phyloP scores from a whole-genome alignment of 139 green algal species.

The Dunaliella primolecta region DNA sequence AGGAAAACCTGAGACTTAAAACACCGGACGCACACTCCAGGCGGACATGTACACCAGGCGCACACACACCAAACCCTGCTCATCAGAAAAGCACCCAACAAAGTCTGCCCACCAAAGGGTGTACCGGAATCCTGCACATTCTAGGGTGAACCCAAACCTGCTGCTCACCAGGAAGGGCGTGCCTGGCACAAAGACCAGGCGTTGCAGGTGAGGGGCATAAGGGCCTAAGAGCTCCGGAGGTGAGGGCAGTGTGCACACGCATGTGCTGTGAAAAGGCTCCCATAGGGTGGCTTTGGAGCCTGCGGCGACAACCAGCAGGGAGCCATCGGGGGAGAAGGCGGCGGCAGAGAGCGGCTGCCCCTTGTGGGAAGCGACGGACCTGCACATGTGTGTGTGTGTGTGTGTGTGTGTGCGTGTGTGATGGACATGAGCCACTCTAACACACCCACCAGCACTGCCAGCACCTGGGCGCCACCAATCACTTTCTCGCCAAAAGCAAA shows the following conservation, averaged over 20 bases:
- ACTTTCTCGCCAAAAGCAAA: too few species aligned
- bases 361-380: slow-evolving; percentile 46
- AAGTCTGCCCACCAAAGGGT: too few species aligned
- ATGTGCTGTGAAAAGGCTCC: slow-evolving; percentile 44
- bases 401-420: not conserved
- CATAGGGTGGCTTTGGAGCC: slow-evolving; percentile 58
- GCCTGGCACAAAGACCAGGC: slow-evolving; percentile 50
- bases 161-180: slow-evolving; percentile 46
- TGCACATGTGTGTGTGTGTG: slow-evolving; percentile 38
- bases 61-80: too few species aligned
- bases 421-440: not conserved
- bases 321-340: slow-evolving; percentile 70
- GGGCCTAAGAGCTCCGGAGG: slow-evolving; percentile 11
- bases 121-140: too few species aligned
- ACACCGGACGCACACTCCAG: too few species aligned
- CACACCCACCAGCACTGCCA: not conserved
- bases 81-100: too few species aligned
- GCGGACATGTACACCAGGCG: too few species aligned
- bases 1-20: too few species aligned
- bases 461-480: too few species aligned
- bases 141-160: too few species aligned
- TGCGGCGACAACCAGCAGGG: slow-evolving; percentile 62
- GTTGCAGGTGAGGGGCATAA: slow-evolving; percentile 9
- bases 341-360: slow-evolving; percentile 38
- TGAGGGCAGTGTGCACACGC: slow-evolving; percentile 49